Evolutionary conservation across 139 green algal species (phyloP).

Genomic region (Yamagishiella unicocca): DNA sequence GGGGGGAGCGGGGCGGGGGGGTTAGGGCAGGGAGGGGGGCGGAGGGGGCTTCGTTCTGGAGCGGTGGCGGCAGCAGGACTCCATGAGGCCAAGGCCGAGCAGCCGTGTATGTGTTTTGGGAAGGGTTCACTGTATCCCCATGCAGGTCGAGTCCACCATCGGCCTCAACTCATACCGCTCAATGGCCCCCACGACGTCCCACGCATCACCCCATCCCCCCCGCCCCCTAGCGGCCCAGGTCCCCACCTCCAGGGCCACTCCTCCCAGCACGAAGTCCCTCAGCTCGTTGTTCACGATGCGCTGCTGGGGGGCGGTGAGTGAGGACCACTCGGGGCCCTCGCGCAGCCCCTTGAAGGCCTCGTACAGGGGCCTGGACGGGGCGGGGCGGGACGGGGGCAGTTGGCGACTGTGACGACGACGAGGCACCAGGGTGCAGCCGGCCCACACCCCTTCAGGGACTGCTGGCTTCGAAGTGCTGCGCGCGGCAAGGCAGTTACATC

Average conservation of each 20-base stretch:
- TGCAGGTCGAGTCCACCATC: too few relatives aligned
- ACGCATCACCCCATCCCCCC: neutral
- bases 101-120: too few relatives aligned
- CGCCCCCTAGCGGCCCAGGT: neutral
- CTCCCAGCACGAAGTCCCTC: slow-evolving; percentile 91
- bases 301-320: slow-evolving; percentile 81
- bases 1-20: neutral
- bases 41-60: too few relatives aligned
- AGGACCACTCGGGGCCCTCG: slow-evolving; percentile 32
- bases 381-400: neutral
- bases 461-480: too few relatives aligned
- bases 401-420: too few relatives aligned
- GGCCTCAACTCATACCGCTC: too few relatives aligned
- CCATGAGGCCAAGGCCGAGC: too few relatives aligned
- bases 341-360: slow-evolving; percentile 41
- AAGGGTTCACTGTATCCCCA: too few relatives aligned
- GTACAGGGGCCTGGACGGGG: slow-evolving; percentile 33
- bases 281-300: slow-evolving; percentile 90
- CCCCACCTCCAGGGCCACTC: slow-evolving; percentile 86
- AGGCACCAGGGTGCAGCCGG: too few relatives aligned
- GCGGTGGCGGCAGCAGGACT: too few relatives aligned
- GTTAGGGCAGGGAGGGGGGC: neutral
- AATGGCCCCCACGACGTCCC: neutral
- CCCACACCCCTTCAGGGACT: too few relatives aligned
- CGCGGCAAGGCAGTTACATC: too few relatives aligned